Percentiles rank a stretch among this genome's conserved stretches.
Evolutionary conservation across 2,329 filamentous ascomycete species (phyloP).

Genomic region (Dichotomopilus funicola): DNA sequence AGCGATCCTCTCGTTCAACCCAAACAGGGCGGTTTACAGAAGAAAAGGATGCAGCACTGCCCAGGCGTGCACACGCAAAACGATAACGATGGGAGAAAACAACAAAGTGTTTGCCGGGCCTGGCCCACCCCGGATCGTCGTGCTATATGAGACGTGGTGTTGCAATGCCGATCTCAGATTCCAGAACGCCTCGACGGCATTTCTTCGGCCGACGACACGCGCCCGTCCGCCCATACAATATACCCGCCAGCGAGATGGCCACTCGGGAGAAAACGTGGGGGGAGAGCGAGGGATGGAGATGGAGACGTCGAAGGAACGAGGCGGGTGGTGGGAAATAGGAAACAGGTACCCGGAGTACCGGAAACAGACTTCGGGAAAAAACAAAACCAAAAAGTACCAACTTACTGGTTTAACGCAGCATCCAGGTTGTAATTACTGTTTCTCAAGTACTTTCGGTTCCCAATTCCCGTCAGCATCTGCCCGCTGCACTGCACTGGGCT

Average conservation of each 20-base stretch:
- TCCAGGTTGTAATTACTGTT: constrained; percentile 45
- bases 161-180: constrained; percentile 23
- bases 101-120: constrained; percentile 10
- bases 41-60: too few species aligned
- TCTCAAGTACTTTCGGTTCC: constrained; percentile 40
- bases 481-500: too few species aligned
- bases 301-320: background rate
- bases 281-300: background rate
- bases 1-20: too few species aligned
- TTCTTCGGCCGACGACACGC: background rate
- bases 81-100: background rate
- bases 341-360: background rate
- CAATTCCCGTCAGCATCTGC: constrained; percentile 13
- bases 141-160: constrained; percentile 23
- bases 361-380: background rate
- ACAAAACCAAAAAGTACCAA: constrained; percentile 25
- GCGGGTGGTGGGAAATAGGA: background rate
- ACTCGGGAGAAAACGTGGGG: background rate
- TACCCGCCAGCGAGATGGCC: background rate
- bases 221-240: too few species aligned
- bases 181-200: constrained; percentile 16
- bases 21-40: too few species aligned
- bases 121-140: background rate
- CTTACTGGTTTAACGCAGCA: constrained; percentile 52
- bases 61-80: background rate